A percentile compares a stretch with the other conserved stretches of the same genome.
These are phyloP conservation scores for Cynanchum wilfordii DNA, from an alignment of 257 asterid species.

Conservation along the genomic window DNA sequence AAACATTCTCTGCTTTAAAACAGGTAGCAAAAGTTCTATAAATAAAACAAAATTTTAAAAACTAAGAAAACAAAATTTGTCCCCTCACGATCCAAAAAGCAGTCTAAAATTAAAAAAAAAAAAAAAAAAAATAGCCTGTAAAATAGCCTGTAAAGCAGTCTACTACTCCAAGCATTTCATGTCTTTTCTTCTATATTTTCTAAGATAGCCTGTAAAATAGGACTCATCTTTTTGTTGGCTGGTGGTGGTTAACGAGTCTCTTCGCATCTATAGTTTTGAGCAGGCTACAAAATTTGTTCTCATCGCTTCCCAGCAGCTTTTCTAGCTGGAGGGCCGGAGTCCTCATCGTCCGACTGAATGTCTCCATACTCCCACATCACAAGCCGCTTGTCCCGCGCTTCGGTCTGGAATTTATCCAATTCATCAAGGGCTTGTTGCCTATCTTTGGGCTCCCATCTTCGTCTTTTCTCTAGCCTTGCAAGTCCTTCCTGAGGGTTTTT, in stretches of 20 bases:
- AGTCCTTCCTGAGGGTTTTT: conserved; percentile 66
- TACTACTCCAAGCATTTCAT: background rate
- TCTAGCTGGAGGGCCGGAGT: conserved; percentile 49
- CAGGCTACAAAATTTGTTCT: conserved; percentile 13
- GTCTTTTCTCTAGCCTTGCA: conserved; percentile 89
- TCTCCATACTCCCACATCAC: conserved; percentile 99
- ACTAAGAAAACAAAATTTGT: conserved; percentile 1
- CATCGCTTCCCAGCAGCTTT: conserved; percentile 82
- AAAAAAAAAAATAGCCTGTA: too few species aligned
- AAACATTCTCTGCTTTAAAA: conserved; percentile 1
- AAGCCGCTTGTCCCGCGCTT: conserved; percentile 60
- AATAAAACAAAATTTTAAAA: background rate
- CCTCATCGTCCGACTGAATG: conserved; percentile 90
- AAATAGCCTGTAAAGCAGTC: too few species aligned
- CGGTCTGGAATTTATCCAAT: conserved; percentile 66
- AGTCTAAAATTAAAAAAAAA: background rate
- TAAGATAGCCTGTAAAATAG: background rate
- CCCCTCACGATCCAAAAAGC: background rate
- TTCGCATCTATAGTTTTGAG: background rate
- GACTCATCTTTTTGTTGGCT: background rate
- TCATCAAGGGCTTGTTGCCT: conserved; percentile 60
- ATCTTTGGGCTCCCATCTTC: conserved; percentile 66
- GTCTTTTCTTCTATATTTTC: background rate
- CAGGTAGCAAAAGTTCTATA: conserved; percentile 2
- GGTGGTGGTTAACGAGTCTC: background rate